Conservation (phyloP, 345 rosid species). For the Orychophragmus violaceus region DNA sequence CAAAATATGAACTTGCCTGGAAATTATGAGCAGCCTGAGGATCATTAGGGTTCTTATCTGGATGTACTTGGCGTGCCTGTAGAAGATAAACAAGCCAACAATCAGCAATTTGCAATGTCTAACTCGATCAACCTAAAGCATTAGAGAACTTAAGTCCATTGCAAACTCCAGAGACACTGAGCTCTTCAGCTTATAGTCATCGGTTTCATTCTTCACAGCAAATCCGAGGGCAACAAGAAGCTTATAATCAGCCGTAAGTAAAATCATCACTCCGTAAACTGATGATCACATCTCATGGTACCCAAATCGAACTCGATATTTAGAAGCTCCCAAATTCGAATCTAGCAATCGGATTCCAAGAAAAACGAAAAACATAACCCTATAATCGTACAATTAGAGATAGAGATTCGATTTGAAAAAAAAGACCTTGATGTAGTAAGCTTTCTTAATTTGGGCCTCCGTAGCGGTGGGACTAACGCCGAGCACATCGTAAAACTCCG, state of each 20-base stretch:
- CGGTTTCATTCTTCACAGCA: neutral
- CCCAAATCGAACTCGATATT: neutral
- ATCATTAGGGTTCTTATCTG: conserved; percentile 89
- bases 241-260: neutral
- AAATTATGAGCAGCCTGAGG: conserved; percentile 90
- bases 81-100: conserved; percentile 7
- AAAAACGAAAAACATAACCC: neutral
- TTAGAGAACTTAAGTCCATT: neutral
- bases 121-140: neutral
- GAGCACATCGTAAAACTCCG: conserved; percentile 86
- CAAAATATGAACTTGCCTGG: conserved; percentile 50
- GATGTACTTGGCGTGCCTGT: conserved; percentile 97
- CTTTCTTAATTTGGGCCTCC: conserved; percentile 93
- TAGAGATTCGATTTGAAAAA: neutral
- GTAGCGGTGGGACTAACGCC: conserved; percentile 91
- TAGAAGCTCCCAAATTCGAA: neutral
- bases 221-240: neutral
- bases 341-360: neutral
- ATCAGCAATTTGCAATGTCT: neutral
- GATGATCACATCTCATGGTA: neutral
- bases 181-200: neutral
- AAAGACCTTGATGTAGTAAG: conserved; percentile 89
- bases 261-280: neutral
- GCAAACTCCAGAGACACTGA: neutral
- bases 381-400: neutral